Conservation (phyloP, 345 rosid genomes). For the Murraya koenigii region DNA sequence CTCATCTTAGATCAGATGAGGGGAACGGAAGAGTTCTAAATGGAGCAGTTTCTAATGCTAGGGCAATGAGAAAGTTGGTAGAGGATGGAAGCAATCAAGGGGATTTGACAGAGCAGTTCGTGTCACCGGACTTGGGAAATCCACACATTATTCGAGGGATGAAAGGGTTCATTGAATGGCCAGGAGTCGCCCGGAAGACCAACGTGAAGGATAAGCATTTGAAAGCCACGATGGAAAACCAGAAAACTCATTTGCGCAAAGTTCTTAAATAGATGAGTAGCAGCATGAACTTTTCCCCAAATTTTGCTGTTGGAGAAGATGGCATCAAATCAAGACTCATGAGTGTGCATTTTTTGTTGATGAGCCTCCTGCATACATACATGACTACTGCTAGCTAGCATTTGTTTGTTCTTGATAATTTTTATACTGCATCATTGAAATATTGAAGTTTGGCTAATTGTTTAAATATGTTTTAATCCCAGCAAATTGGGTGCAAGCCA, state of each 20-base stretch:
- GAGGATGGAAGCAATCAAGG: constrained; percentile 1
- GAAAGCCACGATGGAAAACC: constrained; percentile 18
- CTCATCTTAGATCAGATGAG: constrained; percentile 7
- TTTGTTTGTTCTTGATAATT: not conserved
- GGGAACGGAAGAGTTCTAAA: not conserved
- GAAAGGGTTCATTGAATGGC: constrained; percentile 23
- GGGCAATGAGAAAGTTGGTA: constrained; percentile 8
- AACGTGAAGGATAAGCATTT: constrained; percentile 17
- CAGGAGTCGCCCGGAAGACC: constrained; percentile 15
- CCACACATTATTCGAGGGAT: constrained; percentile 25
- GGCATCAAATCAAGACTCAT: not conserved
- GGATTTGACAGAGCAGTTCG: constrained; percentile 1
- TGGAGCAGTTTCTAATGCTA: not conserved
- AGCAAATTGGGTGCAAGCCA: not conserved
- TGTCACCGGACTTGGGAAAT: constrained; percentile 7
- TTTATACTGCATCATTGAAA: too few relatives aligned
- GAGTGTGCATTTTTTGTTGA: not conserved
- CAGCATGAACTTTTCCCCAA: not conserved
- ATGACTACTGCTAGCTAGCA: not conserved
- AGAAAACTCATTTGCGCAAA: constrained; percentile 16
- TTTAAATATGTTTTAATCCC: not conserved
- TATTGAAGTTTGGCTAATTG: too few relatives aligned
- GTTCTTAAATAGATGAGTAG: not conserved
- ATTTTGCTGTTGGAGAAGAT: not conserved
- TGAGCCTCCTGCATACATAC: not conserved